These are phyloP conservation scores for Fusarium austroafricanum DNA, from an alignment of 2,329 filamentous ascomycete genomes.

Conservation along the genomic window DNA sequence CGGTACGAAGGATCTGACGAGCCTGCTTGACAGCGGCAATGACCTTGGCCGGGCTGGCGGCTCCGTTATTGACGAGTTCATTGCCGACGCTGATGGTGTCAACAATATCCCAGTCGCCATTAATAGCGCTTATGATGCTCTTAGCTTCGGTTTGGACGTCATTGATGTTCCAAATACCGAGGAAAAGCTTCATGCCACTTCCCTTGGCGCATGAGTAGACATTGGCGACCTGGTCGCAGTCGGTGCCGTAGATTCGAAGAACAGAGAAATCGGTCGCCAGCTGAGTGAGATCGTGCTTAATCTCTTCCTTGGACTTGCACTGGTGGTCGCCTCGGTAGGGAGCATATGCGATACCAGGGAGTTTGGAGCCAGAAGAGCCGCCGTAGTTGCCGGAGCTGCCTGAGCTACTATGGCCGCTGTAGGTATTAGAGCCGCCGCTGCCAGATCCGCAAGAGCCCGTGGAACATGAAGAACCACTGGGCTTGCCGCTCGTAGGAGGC, in stretches of 20 bases:
- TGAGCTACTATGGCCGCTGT: not conserved
- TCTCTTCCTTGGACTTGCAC: slow-evolving; percentile 75
- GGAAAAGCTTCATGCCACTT: slow-evolving; percentile 77
- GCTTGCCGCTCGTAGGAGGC: slow-evolving; percentile 6
- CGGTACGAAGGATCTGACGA: slow-evolving; percentile 65
- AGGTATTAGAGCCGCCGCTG: slow-evolving; percentile 6
- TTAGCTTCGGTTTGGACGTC: slow-evolving; percentile 67
- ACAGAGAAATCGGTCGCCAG: slow-evolving; percentile 66
- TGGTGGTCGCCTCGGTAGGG: slow-evolving; percentile 62
- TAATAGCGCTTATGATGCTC: slow-evolving; percentile 68
- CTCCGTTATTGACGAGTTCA: slow-evolving; percentile 77
- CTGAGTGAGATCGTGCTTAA: slow-evolving; percentile 72
- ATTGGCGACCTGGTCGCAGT: slow-evolving; percentile 77
- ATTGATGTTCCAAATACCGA: slow-evolving; percentile 76
- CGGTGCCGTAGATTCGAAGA: slow-evolving; percentile 82
- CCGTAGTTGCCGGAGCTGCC: slow-evolving; percentile 2
- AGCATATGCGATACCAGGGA: slow-evolving; percentile 61
- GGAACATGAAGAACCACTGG: not conserved
- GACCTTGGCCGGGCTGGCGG: slow-evolving; percentile 64
- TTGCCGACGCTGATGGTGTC: slow-evolving; percentile 83
- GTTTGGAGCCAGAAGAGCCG: slow-evolving; percentile 25
- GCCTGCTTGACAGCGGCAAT: slow-evolving; percentile 68
- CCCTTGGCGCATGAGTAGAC: slow-evolving; percentile 71
- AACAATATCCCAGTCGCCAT: slow-evolving; percentile 74
- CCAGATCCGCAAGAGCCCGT: not conserved